Evolutionary conservation across 176 grass and related monocot genomes (phyloP).

Genomic region (sorghum (Sorghum bicolor)): DNA sequence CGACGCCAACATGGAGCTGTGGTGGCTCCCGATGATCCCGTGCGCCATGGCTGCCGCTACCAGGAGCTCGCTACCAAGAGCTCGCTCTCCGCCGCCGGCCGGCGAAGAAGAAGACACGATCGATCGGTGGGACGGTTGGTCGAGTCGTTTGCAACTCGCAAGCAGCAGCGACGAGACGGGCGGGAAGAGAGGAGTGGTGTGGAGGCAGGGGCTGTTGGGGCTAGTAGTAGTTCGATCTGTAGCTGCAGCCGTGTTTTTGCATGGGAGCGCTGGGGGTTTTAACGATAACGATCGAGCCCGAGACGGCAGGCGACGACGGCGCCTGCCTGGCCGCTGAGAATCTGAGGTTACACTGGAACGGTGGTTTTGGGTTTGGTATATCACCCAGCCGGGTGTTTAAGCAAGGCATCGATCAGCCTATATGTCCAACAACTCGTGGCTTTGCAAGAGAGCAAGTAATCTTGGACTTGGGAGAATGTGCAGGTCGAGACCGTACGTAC

Average conservation of each 20-base stretch:
- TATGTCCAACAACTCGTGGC: not conserved
- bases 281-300: slow-evolving; percentile 17
- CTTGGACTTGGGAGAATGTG: not conserved
- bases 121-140: not conserved
- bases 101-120: not conserved
- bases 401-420: slow-evolving; percentile 34
- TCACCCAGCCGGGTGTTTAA: slow-evolving; percentile 15
- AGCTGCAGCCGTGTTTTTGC: not conserved
- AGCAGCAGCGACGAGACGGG: not conserved
- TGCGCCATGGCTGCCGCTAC: slow-evolving; percentile 34
- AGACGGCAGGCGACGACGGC: not conserved
- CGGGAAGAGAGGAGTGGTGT: not conserved
- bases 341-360: slow-evolving; percentile 34
- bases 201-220: not conserved
- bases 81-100: not conserved
- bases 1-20: slow-evolving; percentile 28
- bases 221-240: not conserved
- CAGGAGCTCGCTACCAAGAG: not conserved
- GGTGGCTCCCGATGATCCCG: slow-evolving; percentile 23
- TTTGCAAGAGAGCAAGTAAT: slow-evolving; percentile 37
- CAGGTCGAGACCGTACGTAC: not conserved
- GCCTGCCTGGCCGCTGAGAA: slow-evolving; percentile 9
- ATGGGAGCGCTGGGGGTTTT: slow-evolving; percentile 25
- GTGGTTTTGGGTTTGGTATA: slow-evolving; percentile 58
- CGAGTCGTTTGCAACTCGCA: not conserved